phyloP scores from a whole-genome alignment of 1,284 basidiomycete genomes.

The Malassezia caprae region DNA sequence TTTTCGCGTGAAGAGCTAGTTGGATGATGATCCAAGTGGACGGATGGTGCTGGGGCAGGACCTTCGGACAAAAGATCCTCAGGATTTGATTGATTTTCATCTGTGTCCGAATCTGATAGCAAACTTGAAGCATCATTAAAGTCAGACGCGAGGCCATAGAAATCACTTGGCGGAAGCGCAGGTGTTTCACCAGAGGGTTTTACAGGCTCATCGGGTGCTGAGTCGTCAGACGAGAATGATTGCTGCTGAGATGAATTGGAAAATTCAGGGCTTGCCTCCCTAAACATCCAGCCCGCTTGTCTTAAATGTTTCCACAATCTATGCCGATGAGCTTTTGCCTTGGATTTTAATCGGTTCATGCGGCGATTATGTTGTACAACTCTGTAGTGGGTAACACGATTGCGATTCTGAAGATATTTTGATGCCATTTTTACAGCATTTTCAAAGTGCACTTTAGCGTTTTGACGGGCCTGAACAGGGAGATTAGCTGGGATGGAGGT shows the following conservation, averaged over 20 bases:
- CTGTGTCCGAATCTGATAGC: background rate
- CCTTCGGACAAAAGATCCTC: background rate
- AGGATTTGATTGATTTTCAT: background rate
- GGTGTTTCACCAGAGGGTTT: background rate
- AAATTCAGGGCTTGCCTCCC: background rate
- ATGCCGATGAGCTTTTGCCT: background rate
- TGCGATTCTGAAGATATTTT: background rate
- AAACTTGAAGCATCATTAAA: background rate
- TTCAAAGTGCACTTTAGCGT: slow-evolving; percentile 11
- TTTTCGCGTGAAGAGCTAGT: background rate
- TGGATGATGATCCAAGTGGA: background rate
- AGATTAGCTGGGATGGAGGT: background rate
- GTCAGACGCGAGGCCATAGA: slow-evolving; percentile 4
- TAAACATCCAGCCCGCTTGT: slow-evolving; percentile 12
- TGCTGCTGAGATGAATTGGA: background rate
- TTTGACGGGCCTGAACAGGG: background rate
- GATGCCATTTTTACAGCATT: slow-evolving; percentile 14
- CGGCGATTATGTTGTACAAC: background rate
- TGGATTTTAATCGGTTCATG: background rate
- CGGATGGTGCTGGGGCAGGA: background rate
- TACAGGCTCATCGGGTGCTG: background rate
- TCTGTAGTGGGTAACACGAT: background rate
- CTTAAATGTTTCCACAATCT: slow-evolving; percentile 6
- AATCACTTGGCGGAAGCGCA: background rate
- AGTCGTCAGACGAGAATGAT: background rate